Percentiles rank a stretch among this genome's conserved stretches.
Evolutionary conservation across 306 rosid genomes (phyloP).

Genomic region (Leucaena leucocephala): DNA sequence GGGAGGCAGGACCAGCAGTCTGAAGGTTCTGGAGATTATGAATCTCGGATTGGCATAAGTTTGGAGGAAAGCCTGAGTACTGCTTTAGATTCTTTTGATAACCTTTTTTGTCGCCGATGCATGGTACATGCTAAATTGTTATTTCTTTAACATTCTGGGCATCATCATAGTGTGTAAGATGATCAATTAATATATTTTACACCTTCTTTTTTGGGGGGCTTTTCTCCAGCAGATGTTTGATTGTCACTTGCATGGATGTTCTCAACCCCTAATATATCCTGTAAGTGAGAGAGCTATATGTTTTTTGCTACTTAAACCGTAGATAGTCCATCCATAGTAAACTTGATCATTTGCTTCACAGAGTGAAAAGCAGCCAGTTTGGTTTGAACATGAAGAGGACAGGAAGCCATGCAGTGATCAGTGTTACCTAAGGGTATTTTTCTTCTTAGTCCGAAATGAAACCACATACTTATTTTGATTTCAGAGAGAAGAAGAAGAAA

Average conservation of each 20-base stretch:
- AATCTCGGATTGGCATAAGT: constrained; percentile 54
- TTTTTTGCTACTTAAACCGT: constrained; percentile 19
- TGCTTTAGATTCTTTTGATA: constrained; percentile 94
- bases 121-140: constrained; percentile 58
- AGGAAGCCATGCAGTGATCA: constrained; percentile 84
- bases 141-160: constrained; percentile 30
- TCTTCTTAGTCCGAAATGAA: constrained; percentile 28
- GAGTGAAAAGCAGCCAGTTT: constrained; percentile 73
- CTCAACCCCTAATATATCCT: constrained; percentile 74
- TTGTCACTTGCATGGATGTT: constrained; percentile 94
- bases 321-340: constrained; percentile 36
- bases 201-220: constrained; percentile 36
- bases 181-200: constrained; percentile 18
- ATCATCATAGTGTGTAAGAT: constrained; percentile 25
- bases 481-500: constrained; percentile 18
- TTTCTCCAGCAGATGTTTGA: constrained; percentile 81
- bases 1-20: constrained; percentile 44
- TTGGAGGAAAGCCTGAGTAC: constrained; percentile 77
- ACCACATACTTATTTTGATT: constrained; percentile 19
- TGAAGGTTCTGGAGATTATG: constrained; percentile 50
- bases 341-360: constrained; percentile 56
- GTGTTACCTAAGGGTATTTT: constrained; percentile 80
- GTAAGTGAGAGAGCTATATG: constrained; percentile 55
- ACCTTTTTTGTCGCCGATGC: constrained; percentile 96
- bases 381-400: constrained; percentile 73